Evolutionary conservation across 345 rosid species (phyloP), one percentile per base, ranked within the genome.

Genomic region (Hypericum androsaemum): DNA sequence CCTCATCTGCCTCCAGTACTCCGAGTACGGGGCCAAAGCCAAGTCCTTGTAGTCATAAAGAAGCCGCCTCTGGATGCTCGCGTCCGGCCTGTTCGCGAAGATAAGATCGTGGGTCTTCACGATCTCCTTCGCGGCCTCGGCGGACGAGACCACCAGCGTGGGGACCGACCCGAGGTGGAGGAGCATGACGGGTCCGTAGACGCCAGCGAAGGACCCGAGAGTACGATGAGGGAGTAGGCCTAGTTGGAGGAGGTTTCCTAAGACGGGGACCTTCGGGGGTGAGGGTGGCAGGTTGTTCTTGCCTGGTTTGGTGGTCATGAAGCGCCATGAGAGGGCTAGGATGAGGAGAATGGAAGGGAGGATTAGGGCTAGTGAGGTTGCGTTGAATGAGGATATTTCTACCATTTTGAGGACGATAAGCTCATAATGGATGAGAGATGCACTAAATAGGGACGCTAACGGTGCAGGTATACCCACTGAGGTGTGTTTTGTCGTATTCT

Each of bases 1-100:
- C 37, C 50, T 61, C 62, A 56, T 56, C 35, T 66, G 59, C 41
- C 65, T 60, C 65, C 65, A 60, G 37, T 56, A 56, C 49, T 51
- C 57, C 2, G 62, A 62, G 7, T 56, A 57, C 0, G 66, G 58
- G 10, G 62, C 41, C 47, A 48, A 39, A 9, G 56, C 51, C 32
- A 61, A 12, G 54, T 52, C 57, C 12, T 3, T 50, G 42, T 41
- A 43, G 11, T 60, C 42, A 12, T 66, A 61, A 6, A 52, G 38
- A 5, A 52, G 45, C 16, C 36, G 50, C 14, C 52, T 56, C 1
- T 46, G 37, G 37, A 57, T 37, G 17, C 50, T 36, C 4, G 57
- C 28, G 15, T 52, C 10, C 1, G 63, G 58, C 17, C 63, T 35
- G 7, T 56, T 57, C 2, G 66, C 39, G 41, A 67, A 52, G 3